Base-by-base conservation (phyloP, 257 asterid species). In the Prunella vulgaris region DNA sequence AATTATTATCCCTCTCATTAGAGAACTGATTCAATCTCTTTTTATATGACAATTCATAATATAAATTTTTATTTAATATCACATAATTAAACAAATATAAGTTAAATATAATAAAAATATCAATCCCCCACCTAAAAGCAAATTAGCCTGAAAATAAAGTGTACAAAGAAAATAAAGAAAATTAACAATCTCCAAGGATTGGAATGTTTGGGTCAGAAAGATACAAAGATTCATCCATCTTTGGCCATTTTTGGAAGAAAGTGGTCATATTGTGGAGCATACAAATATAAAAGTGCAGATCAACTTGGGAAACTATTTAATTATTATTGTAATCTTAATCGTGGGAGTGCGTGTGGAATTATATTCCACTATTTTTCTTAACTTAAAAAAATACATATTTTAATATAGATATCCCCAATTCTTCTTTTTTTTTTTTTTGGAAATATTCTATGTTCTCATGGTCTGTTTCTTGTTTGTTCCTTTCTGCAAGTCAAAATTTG, bases 241-340 rank as follows among this genome's bases (percentile, higher is more conserved):
- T 25, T 80, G 52, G 69, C 80, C 83, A 73, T 73, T 66, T 77
- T 28, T 33, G 76, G 73, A 64, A 54, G 68, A 66, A 80, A 78
- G 75, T 65, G 52, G 30, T 14, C 10, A 25, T 58, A 42, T 46
- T 28, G 12, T 70, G 68, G 24, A 78, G 25, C 64, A 20, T 68
- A 58, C 80, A 35, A 44, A 75, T 59, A 69, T 48, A 32, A 76
- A 70, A 72, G 68, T 32, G 70, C 14, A 76, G 30, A 76, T 76
- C 69, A 66, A 72, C 27, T 73, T 52, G 58, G n/a, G 25, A 72
- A 3, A 32, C 35, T 78, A 18, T 60, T 35, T 40, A 40, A 71
- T 62, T 70, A 61, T 79, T 40, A 30, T 74, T 54, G 25, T 35
- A 60, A 74, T 74, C 74, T 44, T 77, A 54, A 68, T 69, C 69